Base-by-base conservation (phyloP, 2,329 filamentous ascomycete species). In the Akanthomyces lecanii region DNA sequence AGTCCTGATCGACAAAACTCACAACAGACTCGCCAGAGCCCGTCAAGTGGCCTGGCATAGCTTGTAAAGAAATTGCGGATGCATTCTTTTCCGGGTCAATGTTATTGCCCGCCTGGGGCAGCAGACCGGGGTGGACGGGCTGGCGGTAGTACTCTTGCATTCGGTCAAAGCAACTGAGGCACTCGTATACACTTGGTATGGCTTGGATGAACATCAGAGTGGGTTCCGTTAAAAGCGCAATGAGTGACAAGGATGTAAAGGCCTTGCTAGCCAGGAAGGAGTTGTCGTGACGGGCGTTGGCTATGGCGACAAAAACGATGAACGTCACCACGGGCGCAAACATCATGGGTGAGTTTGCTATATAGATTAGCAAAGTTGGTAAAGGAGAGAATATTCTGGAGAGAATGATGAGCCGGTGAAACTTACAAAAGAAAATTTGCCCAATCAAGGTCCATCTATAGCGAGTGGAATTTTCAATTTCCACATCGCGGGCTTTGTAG, bases 231-330 rank as follows among this genome's bases (percentile, higher is more conserved):
- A 71, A 64, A 11, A 72, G 55, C 0, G 50, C 60, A 18, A 72
- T 70, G 11, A 72, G 67, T 2, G 69, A 66, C 5, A 72, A 52
- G 0, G 70, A 68, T 0, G 69, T 70, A 55, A 72, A 72, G 14
- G 68, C 66, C 47, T 60, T 38, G 62, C 66, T 5, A 56, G 64
- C 60, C 4, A 67, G 54, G 33, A 62, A 64, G 3, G 62, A 50
- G 12, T 53, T 57, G 25, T 63, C 63, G 21, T 61, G 52, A 14
- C 64, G 56, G n/a, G 65, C 65, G 14, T 61, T 62, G 30, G 55
- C 53, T 12, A 66, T 38, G 18, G 44, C 40, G 7, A 38, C 30
- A 38, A 61, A 55, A 1, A 55, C 38, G 2, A 28, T 45, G 21
- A 65, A 64, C 10, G 65, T 66, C 10, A 64, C 48, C 16, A 66